Evolutionary conservation across 352 stramenopile genomes (phyloP).

Genomic region (Globisporangium solare): DNA sequence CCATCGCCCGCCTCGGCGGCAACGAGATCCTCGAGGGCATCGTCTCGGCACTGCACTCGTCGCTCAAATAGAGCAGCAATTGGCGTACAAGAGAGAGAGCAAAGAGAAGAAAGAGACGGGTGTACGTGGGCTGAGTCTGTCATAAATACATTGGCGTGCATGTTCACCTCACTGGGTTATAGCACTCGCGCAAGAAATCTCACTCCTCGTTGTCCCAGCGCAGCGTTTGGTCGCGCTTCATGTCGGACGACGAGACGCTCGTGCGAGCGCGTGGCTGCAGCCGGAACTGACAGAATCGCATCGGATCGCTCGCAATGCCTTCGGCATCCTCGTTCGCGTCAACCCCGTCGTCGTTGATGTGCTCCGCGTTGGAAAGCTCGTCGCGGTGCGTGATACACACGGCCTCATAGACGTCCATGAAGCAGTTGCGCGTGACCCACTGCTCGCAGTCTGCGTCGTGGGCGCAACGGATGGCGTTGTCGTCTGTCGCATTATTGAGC

Average conservation of each 20-base stretch:
- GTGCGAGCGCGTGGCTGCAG: constrained; percentile 21
- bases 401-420: constrained; percentile 60
- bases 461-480: constrained; percentile 16
- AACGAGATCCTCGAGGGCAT: constrained; percentile 59
- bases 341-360: neutral
- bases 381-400: constrained; percentile 23
- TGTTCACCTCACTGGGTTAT: neutral
- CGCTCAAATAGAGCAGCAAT: constrained; percentile 30
- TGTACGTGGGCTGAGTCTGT: neutral
- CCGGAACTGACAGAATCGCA: constrained; percentile 32
- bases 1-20: constrained; percentile 46
- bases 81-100: neutral
- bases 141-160: neutral
- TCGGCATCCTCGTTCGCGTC: constrained; percentile 6
- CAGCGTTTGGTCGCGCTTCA: constrained; percentile 16
- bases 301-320: neutral
- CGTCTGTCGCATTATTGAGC: constrained; percentile 5
- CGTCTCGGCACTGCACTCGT: constrained; percentile 44
- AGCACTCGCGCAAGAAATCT: too few species aligned
- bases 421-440: constrained; percentile 47
- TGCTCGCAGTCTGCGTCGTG: constrained; percentile 33
- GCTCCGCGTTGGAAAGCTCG: constrained; percentile 1
- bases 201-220: constrained; percentile 23
- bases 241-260: constrained; percentile 21
- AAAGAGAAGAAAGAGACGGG: neutral